Conservation (phyloP, 2,329 filamentous ascomycete species). For the Neodidymelliopsis sp. region DNA sequence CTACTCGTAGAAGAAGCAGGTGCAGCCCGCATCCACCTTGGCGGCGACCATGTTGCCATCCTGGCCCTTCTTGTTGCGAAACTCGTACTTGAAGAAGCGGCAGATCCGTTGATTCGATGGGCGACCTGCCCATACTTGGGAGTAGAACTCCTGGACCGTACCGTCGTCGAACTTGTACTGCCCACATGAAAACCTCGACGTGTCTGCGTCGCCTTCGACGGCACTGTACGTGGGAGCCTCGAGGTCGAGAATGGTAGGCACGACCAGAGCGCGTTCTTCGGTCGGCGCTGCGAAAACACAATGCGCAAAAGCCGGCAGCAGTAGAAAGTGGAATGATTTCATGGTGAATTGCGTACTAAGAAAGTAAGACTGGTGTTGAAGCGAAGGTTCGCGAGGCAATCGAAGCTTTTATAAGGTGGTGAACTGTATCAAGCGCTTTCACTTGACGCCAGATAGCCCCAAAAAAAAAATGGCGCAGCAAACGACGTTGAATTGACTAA, state of each 20-base stretch:
- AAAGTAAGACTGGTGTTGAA: too few relatives aligned
- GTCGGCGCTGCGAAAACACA: too few relatives aligned
- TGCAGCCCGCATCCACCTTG: constrained; percentile 12
- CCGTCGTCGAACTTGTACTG: constrained; percentile 18
- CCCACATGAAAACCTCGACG: constrained; percentile 11
- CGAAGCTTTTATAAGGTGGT: too few relatives aligned
- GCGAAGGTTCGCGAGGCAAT: too few relatives aligned
- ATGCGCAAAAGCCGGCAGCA: too few relatives aligned
- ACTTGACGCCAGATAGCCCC: not conserved
- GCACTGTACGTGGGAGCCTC: not conserved
- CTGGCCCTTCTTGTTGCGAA: constrained; percentile 9
- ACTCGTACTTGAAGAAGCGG: constrained; percentile 16
- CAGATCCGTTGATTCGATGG: constrained; percentile 7
- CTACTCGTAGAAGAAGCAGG: constrained; percentile 17
- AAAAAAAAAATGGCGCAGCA: not conserved
- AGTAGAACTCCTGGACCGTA: constrained; percentile 12
- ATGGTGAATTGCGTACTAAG: too few relatives aligned
- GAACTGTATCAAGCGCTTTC: not conserved
- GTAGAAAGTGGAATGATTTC: too few relatives aligned
- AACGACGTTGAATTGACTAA: not conserved
- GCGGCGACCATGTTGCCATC: constrained; percentile 12
- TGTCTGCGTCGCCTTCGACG: not conserved
- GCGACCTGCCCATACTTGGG: constrained; percentile 13
- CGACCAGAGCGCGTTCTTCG: too few relatives aligned
- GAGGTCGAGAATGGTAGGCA: not conserved